phyloP scores from a whole-genome alignment of 192 early-diverging fungal species.

The Linnemannia zychae region DNA sequence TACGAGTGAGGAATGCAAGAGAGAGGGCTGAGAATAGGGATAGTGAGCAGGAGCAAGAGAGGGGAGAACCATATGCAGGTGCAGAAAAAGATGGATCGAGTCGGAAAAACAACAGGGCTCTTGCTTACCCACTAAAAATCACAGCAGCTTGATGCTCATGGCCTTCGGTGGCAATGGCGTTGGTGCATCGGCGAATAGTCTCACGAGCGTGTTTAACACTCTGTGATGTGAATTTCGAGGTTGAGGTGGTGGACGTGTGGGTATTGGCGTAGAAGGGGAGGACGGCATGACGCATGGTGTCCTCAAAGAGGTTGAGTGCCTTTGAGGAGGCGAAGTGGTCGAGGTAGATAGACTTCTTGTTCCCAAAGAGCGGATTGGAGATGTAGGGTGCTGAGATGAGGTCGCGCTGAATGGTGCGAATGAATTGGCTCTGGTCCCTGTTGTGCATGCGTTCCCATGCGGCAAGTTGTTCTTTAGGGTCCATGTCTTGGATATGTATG shows the following conservation, averaged over 20 bases:
- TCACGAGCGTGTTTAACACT: conserved; percentile 29
- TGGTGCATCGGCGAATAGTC: conserved; percentile 31
- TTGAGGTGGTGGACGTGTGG: conserved; percentile 41
- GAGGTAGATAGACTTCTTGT: conserved; percentile 44
- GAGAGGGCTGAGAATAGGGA: neutral
- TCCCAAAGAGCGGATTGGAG: conserved; percentile 28
- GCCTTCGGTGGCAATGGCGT: conserved; percentile 19
- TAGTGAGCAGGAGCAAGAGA: neutral
- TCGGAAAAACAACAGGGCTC: neutral
- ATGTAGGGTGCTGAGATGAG: conserved; percentile 29
- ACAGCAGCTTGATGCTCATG: conserved; percentile 37
- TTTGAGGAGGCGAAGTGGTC: conserved; percentile 50
- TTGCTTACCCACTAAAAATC: conserved; percentile 42
- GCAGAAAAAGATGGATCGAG: neutral
- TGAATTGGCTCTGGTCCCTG: neutral
- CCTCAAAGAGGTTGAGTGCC: conserved; percentile 24
- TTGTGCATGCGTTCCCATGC: conserved; percentile 16
- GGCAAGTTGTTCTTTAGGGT: conserved; percentile 20
- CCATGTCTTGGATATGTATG: conserved; percentile 14
- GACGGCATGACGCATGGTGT: conserved; percentile 28
- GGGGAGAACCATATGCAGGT: neutral
- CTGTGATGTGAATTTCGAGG: conserved; percentile 26
- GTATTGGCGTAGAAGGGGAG: conserved; percentile 46
- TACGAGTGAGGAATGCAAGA: neutral
- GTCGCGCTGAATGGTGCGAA: conserved; percentile 20